phyloP scores from a whole-genome alignment of 2,329 filamentous ascomycete species.

The Phialocephala subalpina region DNA sequence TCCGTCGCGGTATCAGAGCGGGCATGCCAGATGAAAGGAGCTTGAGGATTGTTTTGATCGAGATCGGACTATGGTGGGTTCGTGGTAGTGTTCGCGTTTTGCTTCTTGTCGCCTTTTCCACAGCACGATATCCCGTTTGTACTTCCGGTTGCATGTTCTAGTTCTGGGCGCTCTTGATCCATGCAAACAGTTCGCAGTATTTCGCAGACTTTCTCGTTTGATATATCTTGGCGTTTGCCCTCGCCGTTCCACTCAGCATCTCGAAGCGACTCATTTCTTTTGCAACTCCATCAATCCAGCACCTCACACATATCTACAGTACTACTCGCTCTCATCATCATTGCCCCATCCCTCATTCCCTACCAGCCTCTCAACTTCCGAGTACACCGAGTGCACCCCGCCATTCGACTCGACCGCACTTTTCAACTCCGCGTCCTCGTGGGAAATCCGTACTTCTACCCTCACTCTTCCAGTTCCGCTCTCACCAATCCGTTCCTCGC shows the following conservation, averaged over 20 bases:
- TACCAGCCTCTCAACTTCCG: not conserved
- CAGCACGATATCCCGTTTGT: conserved; percentile 8
- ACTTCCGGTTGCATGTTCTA: not conserved
- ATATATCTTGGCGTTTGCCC: not conserved
- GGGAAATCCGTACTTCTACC: too few relatives aligned
- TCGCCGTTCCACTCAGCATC: too few relatives aligned
- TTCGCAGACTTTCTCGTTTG: not conserved
- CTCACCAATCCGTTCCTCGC: too few relatives aligned
- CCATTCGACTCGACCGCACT: not conserved
- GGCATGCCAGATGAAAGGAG: not conserved
- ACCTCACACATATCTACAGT: too few relatives aligned
- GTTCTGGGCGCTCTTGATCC: not conserved
- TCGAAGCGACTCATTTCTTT: too few relatives aligned
- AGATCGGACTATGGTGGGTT: not conserved
- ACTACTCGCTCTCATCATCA: too few relatives aligned
- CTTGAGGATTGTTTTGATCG: not conserved
- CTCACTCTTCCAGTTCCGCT: too few relatives aligned
- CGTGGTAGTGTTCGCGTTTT: not conserved
- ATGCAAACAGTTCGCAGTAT: not conserved
- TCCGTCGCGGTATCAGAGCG: not conserved
- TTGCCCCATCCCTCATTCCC: not conserved
- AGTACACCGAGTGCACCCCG: not conserved
- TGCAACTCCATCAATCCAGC: too few relatives aligned
- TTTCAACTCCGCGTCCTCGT: too few relatives aligned
- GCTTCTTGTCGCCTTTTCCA: not conserved